Conservation (phyloP, 1,284 basidiomycete genomes). For the Cryptococcus floricola region DNA sequence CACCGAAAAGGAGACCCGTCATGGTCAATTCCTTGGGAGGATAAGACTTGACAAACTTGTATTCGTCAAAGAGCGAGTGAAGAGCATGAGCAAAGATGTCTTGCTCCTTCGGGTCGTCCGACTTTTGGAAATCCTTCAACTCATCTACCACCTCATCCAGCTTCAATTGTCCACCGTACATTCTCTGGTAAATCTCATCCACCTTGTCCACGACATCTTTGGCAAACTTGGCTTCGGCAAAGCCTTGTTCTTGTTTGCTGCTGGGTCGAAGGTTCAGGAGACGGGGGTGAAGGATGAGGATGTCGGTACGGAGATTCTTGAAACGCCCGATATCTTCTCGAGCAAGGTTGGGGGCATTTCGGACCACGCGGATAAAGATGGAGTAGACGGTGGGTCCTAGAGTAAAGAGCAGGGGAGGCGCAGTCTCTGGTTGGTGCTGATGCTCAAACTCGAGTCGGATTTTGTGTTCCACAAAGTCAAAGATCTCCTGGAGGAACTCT, state of each 20-base stretch:
- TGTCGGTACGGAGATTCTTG: constrained; percentile 87
- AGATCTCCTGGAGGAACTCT: constrained; percentile 81
- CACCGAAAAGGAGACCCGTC: constrained; percentile 95
- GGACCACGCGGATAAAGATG: constrained; percentile 81
- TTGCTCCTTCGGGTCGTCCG: constrained; percentile 77
- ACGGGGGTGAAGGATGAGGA: constrained; percentile 92
- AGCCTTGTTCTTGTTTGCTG: constrained; percentile 84
- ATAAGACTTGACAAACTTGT: constrained; percentile 98
- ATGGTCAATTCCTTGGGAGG: constrained; percentile 90
- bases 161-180: constrained; percentile 86
- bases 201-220: constrained; percentile 88
- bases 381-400: constrained; percentile 66
- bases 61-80: constrained; percentile 99
- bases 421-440: constrained; percentile 72
- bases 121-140: constrained; percentile 79
- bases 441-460: constrained; percentile 79
- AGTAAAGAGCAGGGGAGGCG: constrained; percentile 53
- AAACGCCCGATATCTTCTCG: constrained; percentile 78
- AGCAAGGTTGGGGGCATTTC: constrained; percentile 55
- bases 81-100: constrained; percentile 98
- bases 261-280: constrained; percentile 92
- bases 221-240: constrained; percentile 81
- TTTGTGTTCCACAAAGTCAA: constrained; percentile 84
- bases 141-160: constrained; percentile 91
- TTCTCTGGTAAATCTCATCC: constrained; percentile 92